A percentile compares a stretch with the other conserved stretches of the same genome.
Conservation (phyloP, 768 basidiomycete genomes). For the Amanita fuliginea region DNA sequence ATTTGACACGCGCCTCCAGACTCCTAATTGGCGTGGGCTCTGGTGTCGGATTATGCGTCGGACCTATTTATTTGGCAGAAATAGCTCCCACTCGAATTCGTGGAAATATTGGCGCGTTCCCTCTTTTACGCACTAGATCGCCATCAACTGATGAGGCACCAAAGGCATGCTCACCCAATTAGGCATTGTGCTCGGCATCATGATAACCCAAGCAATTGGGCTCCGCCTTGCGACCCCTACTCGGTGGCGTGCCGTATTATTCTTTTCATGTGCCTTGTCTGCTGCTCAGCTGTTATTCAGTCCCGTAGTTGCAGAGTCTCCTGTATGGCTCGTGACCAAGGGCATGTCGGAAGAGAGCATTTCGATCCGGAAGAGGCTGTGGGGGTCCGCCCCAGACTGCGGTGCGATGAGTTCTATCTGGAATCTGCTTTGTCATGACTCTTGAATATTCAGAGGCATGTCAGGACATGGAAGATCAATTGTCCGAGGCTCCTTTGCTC, state of each 20-base stretch:
- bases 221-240: conserved; percentile 57
- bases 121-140: background rate
- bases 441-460: background rate
- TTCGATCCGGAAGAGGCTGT: conserved; percentile 36
- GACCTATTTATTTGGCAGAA: conserved; percentile 78
- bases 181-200: conserved; percentile 76
- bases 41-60: conserved; percentile 67
- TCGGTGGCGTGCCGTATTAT: conserved; percentile 62
- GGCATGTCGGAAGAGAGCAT: conserved; percentile 41
- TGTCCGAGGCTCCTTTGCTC: conserved; percentile 16
- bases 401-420: conserved; percentile 13
- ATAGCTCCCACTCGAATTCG: conserved; percentile 70
- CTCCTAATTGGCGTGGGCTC: conserved; percentile 60
- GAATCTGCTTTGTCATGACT: background rate
- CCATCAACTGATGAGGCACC: background rate
- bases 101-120: conserved; percentile 53
- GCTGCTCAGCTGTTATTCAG: conserved; percentile 45
- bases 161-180: conserved; percentile 74
- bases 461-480: conserved; percentile 26
- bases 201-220: conserved; percentile 76
- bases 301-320: conserved; percentile 54
- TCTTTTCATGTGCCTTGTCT: conserved; percentile 48
- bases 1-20: conserved; percentile 20
- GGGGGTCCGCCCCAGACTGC: conserved; percentile 28
- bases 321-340: conserved; percentile 47